phyloP scores from a whole-genome alignment of 306 rosid species.

The Lathyrus oleraceus region DNA sequence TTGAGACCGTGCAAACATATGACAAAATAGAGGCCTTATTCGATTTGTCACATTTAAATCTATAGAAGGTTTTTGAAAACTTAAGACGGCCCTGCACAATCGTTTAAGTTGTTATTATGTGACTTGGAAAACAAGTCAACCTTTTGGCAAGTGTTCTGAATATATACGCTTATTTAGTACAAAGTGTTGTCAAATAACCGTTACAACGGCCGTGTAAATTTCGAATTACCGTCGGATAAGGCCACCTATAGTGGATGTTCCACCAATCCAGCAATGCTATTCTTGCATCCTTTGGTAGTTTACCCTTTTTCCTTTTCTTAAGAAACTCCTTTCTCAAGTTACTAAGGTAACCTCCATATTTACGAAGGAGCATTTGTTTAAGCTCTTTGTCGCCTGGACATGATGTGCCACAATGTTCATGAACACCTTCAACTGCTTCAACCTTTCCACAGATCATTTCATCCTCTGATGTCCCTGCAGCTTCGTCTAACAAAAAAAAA shows the following conservation, averaged over 20 bases:
- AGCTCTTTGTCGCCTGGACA: constrained; percentile 48
- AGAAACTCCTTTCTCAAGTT: constrained; percentile 69
- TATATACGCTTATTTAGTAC: no score
- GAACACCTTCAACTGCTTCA: constrained; percentile 43
- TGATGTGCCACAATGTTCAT: constrained; percentile 6
- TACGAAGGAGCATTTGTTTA: constrained; percentile 71
- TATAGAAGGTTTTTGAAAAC: no score
- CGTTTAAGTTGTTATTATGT: not conserved
- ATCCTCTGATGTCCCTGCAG: constrained; percentile 47
- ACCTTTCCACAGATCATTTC: constrained; percentile 45
- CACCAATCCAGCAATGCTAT: constrained; percentile 64
- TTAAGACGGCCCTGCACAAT: no score
- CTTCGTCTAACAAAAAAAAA: constrained; percentile 39
- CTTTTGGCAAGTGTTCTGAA: not conserved
- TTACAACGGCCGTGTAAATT: no score
- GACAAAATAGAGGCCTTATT: no score
- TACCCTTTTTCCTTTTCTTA: constrained; percentile 77
- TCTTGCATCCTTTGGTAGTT: constrained; percentile 87
- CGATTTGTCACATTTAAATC: no score
- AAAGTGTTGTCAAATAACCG: no score
- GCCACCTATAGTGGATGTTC: constrained; percentile 79
- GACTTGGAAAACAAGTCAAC: not conserved
- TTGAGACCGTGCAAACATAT: no score
- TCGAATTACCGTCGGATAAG: constrained; percentile 76
- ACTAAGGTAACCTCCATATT: constrained; percentile 80